phyloP scores from a whole-genome alignment of 1,284 basidiomycete species.

The Puccinia coronata region DNA sequence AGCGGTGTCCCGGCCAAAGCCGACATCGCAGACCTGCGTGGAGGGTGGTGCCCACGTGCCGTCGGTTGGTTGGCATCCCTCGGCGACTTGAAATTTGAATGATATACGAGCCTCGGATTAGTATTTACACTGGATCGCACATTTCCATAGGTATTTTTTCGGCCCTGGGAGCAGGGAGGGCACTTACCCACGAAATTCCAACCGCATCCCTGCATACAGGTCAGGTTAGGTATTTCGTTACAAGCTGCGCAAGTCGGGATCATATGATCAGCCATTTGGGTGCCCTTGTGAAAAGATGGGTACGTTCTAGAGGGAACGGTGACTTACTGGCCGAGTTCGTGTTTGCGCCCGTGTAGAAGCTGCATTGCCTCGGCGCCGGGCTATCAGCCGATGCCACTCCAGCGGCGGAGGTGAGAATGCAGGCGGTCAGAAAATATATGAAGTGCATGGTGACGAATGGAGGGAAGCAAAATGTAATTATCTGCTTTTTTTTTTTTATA shows the following conservation, averaged over 20 bases:
- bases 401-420: too few relatives aligned
- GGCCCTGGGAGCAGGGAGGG: not conserved
- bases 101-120: not conserved
- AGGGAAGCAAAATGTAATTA: too few relatives aligned
- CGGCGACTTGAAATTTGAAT: not conserved
- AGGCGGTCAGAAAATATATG: too few relatives aligned
- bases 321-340: not conserved
- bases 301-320: too few relatives aligned
- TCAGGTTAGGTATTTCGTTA: not conserved
- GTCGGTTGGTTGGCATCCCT: not conserved
- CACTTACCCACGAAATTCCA: not conserved
- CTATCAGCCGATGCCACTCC: too few relatives aligned
- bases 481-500: too few relatives aligned
- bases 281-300: not conserved
- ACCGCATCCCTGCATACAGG: not conserved
- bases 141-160: not conserved
- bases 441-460: too few relatives aligned
- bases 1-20: slow-evolving; percentile 11
- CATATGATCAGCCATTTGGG: not conserved
- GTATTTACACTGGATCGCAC: not conserved
- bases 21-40: not conserved
- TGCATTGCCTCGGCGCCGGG: not conserved
- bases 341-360: not conserved
- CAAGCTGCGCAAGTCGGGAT: not conserved
- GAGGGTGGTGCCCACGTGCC: not conserved